phyloP scores from a whole-genome alignment of 2,329 filamentous ascomycete genomes.

The Curvularia verruculosa region DNA sequence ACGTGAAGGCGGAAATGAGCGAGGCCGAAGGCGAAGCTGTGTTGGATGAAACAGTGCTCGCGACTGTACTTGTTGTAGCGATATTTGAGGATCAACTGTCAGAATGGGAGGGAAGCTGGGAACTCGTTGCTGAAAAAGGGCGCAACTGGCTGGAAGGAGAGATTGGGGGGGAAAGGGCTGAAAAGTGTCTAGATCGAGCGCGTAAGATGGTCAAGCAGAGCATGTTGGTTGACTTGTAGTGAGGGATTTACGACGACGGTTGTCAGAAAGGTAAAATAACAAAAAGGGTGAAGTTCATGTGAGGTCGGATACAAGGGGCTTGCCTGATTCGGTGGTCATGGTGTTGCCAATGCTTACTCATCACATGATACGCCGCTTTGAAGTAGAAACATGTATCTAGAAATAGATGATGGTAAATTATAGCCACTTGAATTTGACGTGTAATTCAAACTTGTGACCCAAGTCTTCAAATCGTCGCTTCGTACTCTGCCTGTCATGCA shows the following conservation, averaged over 20 bases:
- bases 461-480: not conserved
- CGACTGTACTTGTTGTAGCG: constrained; percentile 55
- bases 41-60: constrained; percentile 24
- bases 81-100: constrained; percentile 57
- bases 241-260: not conserved
- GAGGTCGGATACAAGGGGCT: not conserved
- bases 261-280: not conserved
- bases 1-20: not conserved
- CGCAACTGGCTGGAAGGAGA: constrained; percentile 47
- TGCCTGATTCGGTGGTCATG: not conserved
- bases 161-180: not conserved
- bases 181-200: not conserved
- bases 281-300: not conserved
- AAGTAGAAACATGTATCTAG: not conserved
- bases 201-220: not conserved
- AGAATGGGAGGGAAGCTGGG: constrained; percentile 63
- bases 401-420: not conserved
- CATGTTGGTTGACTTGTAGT: not conserved
- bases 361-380: not conserved
- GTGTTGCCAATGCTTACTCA: not conserved
- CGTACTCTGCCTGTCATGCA: not conserved
- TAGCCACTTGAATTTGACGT: not conserved
- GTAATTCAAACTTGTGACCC: not conserved
- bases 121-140: constrained; percentile 68
- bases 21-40: constrained; percentile 1